Conservation (phyloP, 352 stramenopile species). For the Phytopythium cucurbitacearum region DNA sequence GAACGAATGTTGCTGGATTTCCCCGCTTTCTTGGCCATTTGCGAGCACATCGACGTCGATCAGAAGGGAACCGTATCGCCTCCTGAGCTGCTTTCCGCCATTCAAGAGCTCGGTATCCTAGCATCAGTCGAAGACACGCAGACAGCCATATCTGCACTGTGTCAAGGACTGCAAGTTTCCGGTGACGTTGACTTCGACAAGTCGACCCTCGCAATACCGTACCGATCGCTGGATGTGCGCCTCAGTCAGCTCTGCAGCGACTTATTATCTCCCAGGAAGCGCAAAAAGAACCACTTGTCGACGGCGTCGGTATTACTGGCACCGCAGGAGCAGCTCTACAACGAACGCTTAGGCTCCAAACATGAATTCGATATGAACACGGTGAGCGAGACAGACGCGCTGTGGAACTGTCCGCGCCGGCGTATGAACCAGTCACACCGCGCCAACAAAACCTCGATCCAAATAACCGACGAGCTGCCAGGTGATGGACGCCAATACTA, state of each 20-base stretch:
- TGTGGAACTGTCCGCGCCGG: conserved; percentile 65
- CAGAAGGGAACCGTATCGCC: conserved; percentile 38
- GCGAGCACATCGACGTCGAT: conserved; percentile 34
- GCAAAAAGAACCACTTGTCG: conserved; percentile 54
- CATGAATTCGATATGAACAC: conserved; percentile 33
- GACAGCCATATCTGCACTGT: conserved; percentile 43
- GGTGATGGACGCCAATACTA: background rate
- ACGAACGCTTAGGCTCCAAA: conserved; percentile 11
- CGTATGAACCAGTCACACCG: conserved; percentile 58
- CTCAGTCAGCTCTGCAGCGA: conserved; percentile 56
- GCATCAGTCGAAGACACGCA: conserved; percentile 54
- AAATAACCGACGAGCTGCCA: conserved; percentile 38
- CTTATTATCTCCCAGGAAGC: conserved; percentile 60
- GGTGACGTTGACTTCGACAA: background rate
- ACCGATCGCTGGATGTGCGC: conserved; percentile 35
- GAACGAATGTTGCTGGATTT: conserved; percentile 58
- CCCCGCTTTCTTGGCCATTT: conserved; percentile 37
- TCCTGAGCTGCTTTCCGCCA: conserved; percentile 43
- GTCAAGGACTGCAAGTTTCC: conserved; percentile 12
- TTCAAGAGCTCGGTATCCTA: conserved; percentile 58
- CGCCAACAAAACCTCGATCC: conserved; percentile 51
- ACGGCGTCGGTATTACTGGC: conserved; percentile 62
- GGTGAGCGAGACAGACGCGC: conserved; percentile 34
- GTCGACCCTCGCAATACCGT: conserved; percentile 31
- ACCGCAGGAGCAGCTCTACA: conserved; percentile 39